phyloP scores from a whole-genome alignment of 2,329 filamentous ascomycete species.

The Didymella sp. region DNA sequence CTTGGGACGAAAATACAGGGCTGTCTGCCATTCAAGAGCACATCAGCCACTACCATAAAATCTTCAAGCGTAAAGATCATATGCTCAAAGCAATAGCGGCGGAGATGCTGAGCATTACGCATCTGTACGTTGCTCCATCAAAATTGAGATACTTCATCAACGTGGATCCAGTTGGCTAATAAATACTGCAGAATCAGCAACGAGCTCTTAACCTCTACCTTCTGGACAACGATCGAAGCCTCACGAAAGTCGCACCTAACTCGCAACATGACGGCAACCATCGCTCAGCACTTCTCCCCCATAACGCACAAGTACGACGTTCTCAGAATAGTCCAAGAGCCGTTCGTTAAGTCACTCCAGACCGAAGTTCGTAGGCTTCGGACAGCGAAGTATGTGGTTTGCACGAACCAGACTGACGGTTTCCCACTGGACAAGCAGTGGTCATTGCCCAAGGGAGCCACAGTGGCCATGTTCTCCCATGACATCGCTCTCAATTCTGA shows the following conservation, averaged over 20 bases:
- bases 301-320: conserved; percentile 27
- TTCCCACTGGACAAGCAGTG: conserved; percentile 34
- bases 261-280: conserved; percentile 23
- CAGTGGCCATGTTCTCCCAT: conserved; percentile 33
- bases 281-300: conserved; percentile 20
- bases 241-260: conserved; percentile 29
- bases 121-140: conserved; percentile 25
- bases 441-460: conserved; percentile 25
- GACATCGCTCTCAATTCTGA: conserved; percentile 34
- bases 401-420: conserved; percentile 17
- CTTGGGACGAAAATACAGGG: conserved; percentile 31
- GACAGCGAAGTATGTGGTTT: conserved; percentile 20
- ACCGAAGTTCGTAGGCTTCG: conserved; percentile 37
- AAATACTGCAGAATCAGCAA: conserved; percentile 24
- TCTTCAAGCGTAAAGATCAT: conserved; percentile 16
- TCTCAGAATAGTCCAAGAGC: conserved; percentile 17
- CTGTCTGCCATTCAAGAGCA: conserved; percentile 33
- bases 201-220: conserved; percentile 24
- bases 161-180: conserved; percentile 4
- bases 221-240: conserved; percentile 39
- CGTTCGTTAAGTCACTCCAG: conserved; percentile 36
- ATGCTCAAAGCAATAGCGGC: conserved; percentile 24
- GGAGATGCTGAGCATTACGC: conserved; percentile 35
- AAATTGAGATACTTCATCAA: neutral
- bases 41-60: conserved; percentile 14